These are phyloP conservation scores for Boletus sp. DNA, from an alignment of 1,284 basidiomycete genomes.

Conservation along the genomic window DNA sequence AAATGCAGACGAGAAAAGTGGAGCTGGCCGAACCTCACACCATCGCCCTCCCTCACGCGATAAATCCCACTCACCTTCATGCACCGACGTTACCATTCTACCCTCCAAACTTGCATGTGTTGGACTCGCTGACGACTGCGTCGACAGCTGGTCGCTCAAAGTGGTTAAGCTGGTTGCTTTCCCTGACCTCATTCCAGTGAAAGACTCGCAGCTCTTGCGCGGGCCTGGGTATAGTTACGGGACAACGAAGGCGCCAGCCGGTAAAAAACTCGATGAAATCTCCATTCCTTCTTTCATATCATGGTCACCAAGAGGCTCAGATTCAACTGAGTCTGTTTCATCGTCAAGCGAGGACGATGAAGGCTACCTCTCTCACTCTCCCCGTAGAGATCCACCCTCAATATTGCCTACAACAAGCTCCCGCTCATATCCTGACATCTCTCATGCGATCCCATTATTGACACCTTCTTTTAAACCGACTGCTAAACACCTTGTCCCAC, in stretches of 20 bases:
- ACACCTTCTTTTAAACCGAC: slow-evolving; percentile 34
- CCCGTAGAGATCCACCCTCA: slow-evolving; percentile 35
- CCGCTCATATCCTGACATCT: slow-evolving; percentile 43
- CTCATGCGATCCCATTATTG: slow-evolving; percentile 24
- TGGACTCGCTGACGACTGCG: slow-evolving; percentile 56
- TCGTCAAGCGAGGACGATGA: slow-evolving; percentile 42
- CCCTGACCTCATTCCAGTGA: slow-evolving; percentile 57
- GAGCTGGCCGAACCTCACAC: slow-evolving; percentile 4
- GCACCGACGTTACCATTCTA: slow-evolving; percentile 46
- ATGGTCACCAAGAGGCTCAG: slow-evolving; percentile 23
- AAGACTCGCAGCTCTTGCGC: slow-evolving; percentile 12
- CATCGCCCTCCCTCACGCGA: slow-evolving; percentile 18
- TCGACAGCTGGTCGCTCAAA: slow-evolving; percentile 69
- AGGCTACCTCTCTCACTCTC: slow-evolving; percentile 57
- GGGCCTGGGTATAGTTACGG: slow-evolving; percentile 1
- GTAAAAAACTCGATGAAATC: slow-evolving; percentile 14
- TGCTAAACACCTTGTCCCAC: slow-evolving; percentile 33
- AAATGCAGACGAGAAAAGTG: slow-evolving; percentile 9
- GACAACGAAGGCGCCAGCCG: slow-evolving; percentile 6
- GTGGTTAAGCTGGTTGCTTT: slow-evolving; percentile 71
- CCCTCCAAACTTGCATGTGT: slow-evolving; percentile 54
- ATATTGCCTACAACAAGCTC: slow-evolving; percentile 35
- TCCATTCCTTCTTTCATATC: slow-evolving; percentile 22
- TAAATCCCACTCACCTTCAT: slow-evolving; percentile 47
- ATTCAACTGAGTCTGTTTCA: slow-evolving; percentile 27